Base-by-base conservation (phyloP, 2,329 filamentous ascomycete genomes). In the Colletotrichum tofieldiae region DNA sequence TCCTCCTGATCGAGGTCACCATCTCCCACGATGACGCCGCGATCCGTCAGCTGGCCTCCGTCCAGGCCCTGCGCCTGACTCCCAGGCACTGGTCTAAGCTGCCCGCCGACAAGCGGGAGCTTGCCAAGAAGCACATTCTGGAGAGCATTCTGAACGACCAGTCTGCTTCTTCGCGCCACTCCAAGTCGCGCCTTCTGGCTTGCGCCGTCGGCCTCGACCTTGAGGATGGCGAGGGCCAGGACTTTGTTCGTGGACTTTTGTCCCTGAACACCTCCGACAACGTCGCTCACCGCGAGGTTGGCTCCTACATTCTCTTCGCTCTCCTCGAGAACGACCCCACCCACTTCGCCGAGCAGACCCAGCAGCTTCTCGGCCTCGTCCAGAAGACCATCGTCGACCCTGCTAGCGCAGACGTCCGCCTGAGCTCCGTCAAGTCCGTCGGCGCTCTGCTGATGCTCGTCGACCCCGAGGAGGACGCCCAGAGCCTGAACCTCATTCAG, bases 361-460 rank as follows among this genome's bases (percentile, higher is more conserved):
- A 88, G 71, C 91, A 94, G 79, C 90, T 98, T 72, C 94, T 98
- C 78, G 88, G 89, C 78, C 88, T 98, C 35, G 98, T 98, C 85
- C 87, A 88, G 82, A 92, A 92, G 82, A 97, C 95, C 59, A 96
- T 99, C 78, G 92, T 93, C 78, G 96, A 98, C 79, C 92, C 94
- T 1, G 92, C 97, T 83, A 98, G 95, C 82, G 90, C 93, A 74
- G 94, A 98, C 81, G 96, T 99, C 69, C 93, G 95, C 78, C 92
- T 98, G 85, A 98, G 98, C 87, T 97, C 96, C 41, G 92, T 98
- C 84, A 90, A 97, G 79, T 95, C 94, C 73, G 89, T 98, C 73
- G 95, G 95, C 78, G 93, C 94, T 79, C 89, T 98, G 78, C 92
- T 96, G 66, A 93, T 97, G 87, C 90, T 97, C 74, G 86, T 98